These are phyloP conservation scores for Ophiostoma angusticollis DNA, from an alignment of 2,329 filamentous ascomycete species.

Conservation along the genomic window DNA sequence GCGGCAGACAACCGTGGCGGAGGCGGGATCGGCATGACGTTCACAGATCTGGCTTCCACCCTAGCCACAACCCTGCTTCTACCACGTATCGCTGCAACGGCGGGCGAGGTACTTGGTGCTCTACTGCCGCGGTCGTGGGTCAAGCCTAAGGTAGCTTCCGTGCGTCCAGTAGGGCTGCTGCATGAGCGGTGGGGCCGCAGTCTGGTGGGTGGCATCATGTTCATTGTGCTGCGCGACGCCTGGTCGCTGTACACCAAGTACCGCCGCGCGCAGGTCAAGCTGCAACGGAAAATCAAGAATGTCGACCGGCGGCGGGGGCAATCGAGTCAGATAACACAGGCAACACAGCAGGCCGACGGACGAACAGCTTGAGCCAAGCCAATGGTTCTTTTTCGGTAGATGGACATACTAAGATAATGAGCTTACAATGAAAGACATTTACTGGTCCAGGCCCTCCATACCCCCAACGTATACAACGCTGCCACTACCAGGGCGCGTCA, in stretches of 20 bases:
- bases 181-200: slow-evolving; percentile 82
- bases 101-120: slow-evolving; percentile 62
- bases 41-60: slow-evolving; percentile 34
- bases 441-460: too few relatives aligned
- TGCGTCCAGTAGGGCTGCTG: slow-evolving; percentile 48
- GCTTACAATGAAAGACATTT: too few relatives aligned
- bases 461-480: slow-evolving; percentile 39
- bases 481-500: slow-evolving; percentile 74
- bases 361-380: not conserved
- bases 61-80: slow-evolving; percentile 54
- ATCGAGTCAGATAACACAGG: slow-evolving; percentile 8
- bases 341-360: not conserved
- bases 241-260: slow-evolving; percentile 52
- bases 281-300: slow-evolving; percentile 41
- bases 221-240: slow-evolving; percentile 67
- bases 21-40: slow-evolving; percentile 9
- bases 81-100: slow-evolving; percentile 64
- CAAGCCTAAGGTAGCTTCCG: too few relatives aligned
- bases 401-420: too few relatives aligned
- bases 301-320: slow-evolving; percentile 21
- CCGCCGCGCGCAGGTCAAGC: slow-evolving; percentile 43
- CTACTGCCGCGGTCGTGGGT: slow-evolving; percentile 59
- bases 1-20: too few relatives aligned
- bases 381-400: not conserved
- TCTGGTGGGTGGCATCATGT: slow-evolving; percentile 76